These are phyloP conservation scores for Strobilomyces dryophilus DNA, from an alignment of 768 basidiomycete species.

Conservation along the genomic window DNA sequence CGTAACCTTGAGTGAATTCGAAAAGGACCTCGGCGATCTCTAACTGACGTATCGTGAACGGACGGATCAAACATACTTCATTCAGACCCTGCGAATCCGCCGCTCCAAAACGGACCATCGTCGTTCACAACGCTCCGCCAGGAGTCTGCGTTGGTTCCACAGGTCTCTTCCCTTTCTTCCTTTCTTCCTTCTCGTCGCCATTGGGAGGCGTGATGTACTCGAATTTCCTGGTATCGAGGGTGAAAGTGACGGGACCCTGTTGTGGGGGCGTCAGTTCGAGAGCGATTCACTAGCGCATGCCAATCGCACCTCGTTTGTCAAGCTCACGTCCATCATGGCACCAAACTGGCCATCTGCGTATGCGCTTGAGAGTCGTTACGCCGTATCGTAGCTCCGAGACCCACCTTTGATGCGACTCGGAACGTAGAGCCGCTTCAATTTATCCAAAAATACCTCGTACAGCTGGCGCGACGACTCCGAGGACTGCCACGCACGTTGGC, in stretches of 20 bases:
- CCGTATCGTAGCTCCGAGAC: neutral
- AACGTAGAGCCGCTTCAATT: slow-evolving; percentile 61
- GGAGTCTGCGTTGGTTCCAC: slow-evolving; percentile 4
- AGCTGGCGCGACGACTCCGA: slow-evolving; percentile 61
- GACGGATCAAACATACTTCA: neutral
- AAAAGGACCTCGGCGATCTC: neutral
- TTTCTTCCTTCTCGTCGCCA: slow-evolving; percentile 6
- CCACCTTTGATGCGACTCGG: slow-evolving; percentile 77
- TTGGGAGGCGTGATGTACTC: slow-evolving; percentile 47
- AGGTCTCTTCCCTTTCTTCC: slow-evolving; percentile 4
- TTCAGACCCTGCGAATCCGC: neutral
- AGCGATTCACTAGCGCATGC: neutral
- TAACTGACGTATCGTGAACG: neutral
- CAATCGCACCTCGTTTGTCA: slow-evolving; percentile 76
- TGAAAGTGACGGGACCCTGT: slow-evolving; percentile 84
- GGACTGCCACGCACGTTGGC: slow-evolving; percentile 40
- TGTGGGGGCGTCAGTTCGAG: slow-evolving; percentile 1
- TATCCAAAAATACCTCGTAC: slow-evolving; percentile 71
- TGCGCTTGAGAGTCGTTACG: neutral
- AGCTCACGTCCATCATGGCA: slow-evolving; percentile 90
- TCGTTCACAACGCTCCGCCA: slow-evolving; percentile 7
- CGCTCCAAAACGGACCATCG: neutral
- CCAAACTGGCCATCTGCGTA: slow-evolving; percentile 84
- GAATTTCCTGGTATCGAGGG: slow-evolving; percentile 76
- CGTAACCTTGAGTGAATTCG: neutral